Evolutionary conservation across 2,329 filamentous ascomycete genomes (phyloP).

Genomic region (Laburnicola sp.): DNA sequence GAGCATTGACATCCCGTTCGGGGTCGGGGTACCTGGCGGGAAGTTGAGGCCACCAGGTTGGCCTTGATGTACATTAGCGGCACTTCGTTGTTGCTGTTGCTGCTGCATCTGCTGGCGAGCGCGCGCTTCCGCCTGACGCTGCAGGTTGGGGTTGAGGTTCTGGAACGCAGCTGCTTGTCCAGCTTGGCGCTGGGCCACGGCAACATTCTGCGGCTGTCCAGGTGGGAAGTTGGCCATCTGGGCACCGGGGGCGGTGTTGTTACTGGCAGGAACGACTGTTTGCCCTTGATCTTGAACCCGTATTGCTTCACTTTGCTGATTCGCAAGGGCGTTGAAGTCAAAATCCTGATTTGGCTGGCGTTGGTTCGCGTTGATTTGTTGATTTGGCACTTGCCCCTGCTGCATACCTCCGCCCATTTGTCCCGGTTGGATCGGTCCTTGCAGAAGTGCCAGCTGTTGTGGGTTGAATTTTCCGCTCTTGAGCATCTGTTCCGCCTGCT

Average conservation of each 20-base stretch:
- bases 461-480: slow-evolving; percentile 26
- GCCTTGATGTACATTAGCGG: slow-evolving; percentile 41
- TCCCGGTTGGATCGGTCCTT: slow-evolving; percentile 6
- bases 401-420: slow-evolving; percentile 42
- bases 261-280: slow-evolving; percentile 66
- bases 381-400: slow-evolving; percentile 34
- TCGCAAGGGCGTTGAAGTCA: slow-evolving; percentile 60
- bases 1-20: slow-evolving; percentile 54
- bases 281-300: slow-evolving; percentile 64
- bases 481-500: slow-evolving; percentile 48
- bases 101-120: slow-evolving; percentile 36
- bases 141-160: slow-evolving; percentile 25
- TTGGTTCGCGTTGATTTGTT: slow-evolving; percentile 33
- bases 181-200: slow-evolving; percentile 35
- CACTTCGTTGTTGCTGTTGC: slow-evolving; percentile 32
- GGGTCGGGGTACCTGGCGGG: slow-evolving; percentile 46
- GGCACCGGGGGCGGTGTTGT: slow-evolving; percentile 55
- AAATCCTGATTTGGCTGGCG: slow-evolving; percentile 40
- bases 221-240: slow-evolving; percentile 43
- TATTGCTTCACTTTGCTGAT: slow-evolving; percentile 64
- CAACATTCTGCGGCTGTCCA: slow-evolving; percentile 30
- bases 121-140: slow-evolving; percentile 40
- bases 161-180: slow-evolving; percentile 27
- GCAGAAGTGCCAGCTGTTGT: slow-evolving; percentile 6
- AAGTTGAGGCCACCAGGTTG: slow-evolving; percentile 53